A percentile compares a stretch with the other conserved stretches of the same genome.
Evolutionary conservation across 2,329 filamentous ascomycete genomes (phyloP).

Genomic region (Trichoderma citrinoviride): DNA sequence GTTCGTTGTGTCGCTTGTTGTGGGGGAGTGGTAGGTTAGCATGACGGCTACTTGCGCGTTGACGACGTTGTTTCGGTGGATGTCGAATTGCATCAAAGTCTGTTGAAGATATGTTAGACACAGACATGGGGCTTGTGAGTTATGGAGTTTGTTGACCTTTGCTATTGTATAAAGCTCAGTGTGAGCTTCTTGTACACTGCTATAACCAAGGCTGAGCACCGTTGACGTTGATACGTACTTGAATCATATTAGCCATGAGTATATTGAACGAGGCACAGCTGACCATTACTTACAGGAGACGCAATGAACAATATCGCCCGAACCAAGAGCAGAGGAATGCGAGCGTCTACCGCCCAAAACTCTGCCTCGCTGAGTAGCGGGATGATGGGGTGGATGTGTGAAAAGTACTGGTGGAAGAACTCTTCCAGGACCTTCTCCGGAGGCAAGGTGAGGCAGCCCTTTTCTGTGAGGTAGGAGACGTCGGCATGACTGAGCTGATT

Average conservation of each 20-base stretch:
- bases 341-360: conserved; percentile 14
- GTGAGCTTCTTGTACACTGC: conserved; percentile 14
- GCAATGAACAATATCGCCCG: conserved; percentile 13
- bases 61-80: conserved; percentile 12
- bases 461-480: conserved; percentile 10
- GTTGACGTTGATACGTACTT: conserved; percentile 8
- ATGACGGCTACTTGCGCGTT: conserved; percentile 12
- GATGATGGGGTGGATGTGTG: conserved; percentile 13
- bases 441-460: conserved; percentile 3
- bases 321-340: conserved; percentile 6
- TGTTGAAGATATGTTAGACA: background rate
- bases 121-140: too few relatives aligned
- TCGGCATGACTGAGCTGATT: conserved; percentile 7
- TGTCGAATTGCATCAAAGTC: conserved; percentile 15
- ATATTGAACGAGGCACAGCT: background rate
- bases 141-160: background rate
- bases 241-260: background rate
- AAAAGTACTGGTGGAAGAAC: conserved; percentile 15
- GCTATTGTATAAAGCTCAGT: background rate
- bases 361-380: conserved; percentile 11
- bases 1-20: conserved; percentile 11
- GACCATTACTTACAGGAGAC: background rate
- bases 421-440: background rate
- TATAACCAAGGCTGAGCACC: conserved; percentile 6
- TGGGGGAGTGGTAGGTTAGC: conserved; percentile 12